These are phyloP conservation scores for Collybia mongolica DNA, from an alignment of 768 basidiomycete genomes.

Conservation along the genomic window DNA sequence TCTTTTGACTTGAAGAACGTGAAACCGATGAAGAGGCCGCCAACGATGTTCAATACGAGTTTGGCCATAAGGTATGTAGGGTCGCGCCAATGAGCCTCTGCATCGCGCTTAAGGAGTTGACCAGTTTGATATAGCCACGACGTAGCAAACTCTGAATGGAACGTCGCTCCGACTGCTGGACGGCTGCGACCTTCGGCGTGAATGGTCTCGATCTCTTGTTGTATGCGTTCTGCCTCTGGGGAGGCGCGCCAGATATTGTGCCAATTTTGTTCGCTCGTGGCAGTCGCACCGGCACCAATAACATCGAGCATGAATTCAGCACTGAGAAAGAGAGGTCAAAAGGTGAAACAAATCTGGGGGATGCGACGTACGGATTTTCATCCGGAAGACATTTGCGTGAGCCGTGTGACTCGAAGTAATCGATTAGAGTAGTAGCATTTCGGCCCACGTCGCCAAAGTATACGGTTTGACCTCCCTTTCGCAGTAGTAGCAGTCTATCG, in stretches of 20 bases:
- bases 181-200: conserved; percentile 48
- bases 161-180: conserved; percentile 33
- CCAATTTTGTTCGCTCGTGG: conserved; percentile 57
- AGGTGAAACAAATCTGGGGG: neutral
- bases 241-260: conserved; percentile 53
- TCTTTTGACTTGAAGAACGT: conserved; percentile 60
- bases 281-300: conserved; percentile 73
- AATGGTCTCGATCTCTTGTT: conserved; percentile 43
- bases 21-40: conserved; percentile 59
- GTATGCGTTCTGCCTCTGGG: conserved; percentile 35
- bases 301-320: conserved; percentile 69
- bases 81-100: conserved; percentile 50
- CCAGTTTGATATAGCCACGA: conserved; percentile 49
- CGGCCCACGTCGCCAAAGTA: conserved; percentile 74
- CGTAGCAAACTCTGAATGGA: conserved; percentile 48
- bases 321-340: conserved; percentile 21
- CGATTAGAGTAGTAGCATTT: conserved; percentile 59
- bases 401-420: conserved; percentile 76
- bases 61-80: conserved; percentile 64
- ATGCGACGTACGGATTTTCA: conserved; percentile 65
- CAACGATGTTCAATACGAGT: conserved; percentile 49
- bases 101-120: conserved; percentile 42
- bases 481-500: conserved; percentile 71
- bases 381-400: conserved; percentile 55
- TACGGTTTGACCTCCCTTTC: conserved; percentile 74